Evolutionary conservation across 2,329 filamentous ascomycete genomes (phyloP), one percentile per base, ranked within the genome.

Genomic region (Paradendryphiella salina): DNA sequence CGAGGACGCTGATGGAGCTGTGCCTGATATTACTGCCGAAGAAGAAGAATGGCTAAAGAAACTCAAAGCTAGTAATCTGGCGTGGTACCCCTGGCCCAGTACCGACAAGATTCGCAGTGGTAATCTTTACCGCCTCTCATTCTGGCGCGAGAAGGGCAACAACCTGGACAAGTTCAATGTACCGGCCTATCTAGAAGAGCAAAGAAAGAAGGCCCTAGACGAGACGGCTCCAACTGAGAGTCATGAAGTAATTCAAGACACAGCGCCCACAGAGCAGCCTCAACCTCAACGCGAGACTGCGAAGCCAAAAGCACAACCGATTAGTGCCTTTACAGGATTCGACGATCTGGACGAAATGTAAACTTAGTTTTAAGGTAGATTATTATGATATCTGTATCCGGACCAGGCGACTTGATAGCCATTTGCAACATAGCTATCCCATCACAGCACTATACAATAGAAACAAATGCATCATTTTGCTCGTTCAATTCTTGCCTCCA

Each of bases 61-160:
- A 51, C 63, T 70, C 49, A 60, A 64, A 10, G 63, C 64, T 39
- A 64, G 56, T 48, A 56, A 63, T 14, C 50, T 63, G 5, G 49
- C 57, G 2, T 95, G 91, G 75, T 80, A 85, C 38, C 89, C 90
- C 0, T 95, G 89, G 89, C 89, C 89, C 0, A 78, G 77, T 21
- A 85, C 89, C 56, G 83, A 86, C 26, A 81, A 84, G 52, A 89
- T 94, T 56, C 81, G 84, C 26, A 76, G 77, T 13, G 89, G 90
- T 29, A 85, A 85, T 1, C 77, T 95, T 34, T 62, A 59, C 50
- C 61, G 64, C n/a, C 38, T 66, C 33, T 57, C 60, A 33, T 59
- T 60, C 29, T 64, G 60, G 45, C 60, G 60, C 20, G 63, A 64
- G 23, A 59, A 60, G 28, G 50, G 54, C 15, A 56, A 59, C 26